Base-by-base conservation (phyloP, 1,284 basidiomycete genomes). In the Pseudozyma sp. region DNA sequence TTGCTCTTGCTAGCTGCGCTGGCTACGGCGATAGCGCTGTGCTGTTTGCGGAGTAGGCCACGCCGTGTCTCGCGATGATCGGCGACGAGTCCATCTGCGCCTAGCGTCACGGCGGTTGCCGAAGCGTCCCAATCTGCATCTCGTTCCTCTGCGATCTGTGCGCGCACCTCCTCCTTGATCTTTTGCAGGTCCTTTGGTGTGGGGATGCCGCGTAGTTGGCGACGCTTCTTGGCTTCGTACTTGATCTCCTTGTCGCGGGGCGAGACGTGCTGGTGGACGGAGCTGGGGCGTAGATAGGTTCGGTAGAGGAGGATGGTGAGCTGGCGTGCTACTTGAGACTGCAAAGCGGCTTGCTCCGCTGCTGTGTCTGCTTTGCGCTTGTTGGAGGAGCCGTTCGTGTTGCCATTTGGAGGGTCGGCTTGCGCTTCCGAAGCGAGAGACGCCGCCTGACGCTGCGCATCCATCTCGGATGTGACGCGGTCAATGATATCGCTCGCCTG, bases 401-500 rank as follows among this genome's bases (percentile, higher is more conserved):
- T 54, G 31, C 47, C 48, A 14, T 65, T 65, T 19, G 54, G 45
- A 49, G 49, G 30, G 10, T 58, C 54, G 16, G 37, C 2, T 4
- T 51, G 44, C 31, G 61, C 34, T 14, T 67, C 42, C 3, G 59
- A 44, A 13, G 42, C 42, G 9, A 35, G 31, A 3, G 54, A 39
- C 0, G 63, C 40, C 31, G 56, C 48, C 16, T 54, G 53, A 31
- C 46, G 54, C 24, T 68, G 66, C 8, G 52, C 48, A 10, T 58
- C 24, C 35, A 63, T 63, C 6, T 65, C 61, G n/a, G 59, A 50
- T 13, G 60, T 47, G 49, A 87, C 87, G 17, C 93, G 82, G 35
- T 86, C 82, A 31, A 93, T 83, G 49, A 94, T 89, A 65, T 93
- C 91, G 77, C 89, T 89, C 8, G 90, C 88, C 53, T 90, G 89